phyloP scores from a whole-genome alignment of 345 rosid genomes.

The Dimocarpus longan region DNA sequence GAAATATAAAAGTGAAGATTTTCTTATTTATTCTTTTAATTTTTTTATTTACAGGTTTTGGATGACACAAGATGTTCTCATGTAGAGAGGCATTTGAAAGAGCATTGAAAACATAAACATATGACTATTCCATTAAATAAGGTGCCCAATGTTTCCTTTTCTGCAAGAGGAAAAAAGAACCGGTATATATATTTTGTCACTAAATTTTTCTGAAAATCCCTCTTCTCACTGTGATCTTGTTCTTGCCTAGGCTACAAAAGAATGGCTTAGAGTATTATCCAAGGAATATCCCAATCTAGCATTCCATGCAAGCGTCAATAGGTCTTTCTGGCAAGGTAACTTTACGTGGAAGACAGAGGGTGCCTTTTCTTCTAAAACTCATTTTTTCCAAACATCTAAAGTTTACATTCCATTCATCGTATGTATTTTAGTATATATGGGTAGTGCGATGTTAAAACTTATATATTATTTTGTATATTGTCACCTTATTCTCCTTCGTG shows the following conservation, averaged over 20 bases:
- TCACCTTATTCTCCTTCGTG: neutral
- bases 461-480: neutral
- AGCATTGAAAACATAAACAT: constrained; percentile 88
- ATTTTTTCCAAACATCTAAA: neutral
- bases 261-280: constrained; percentile 85
- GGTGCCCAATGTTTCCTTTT: constrained; percentile 37
- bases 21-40: constrained; percentile 5
- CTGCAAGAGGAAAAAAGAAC: neutral
- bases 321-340: constrained; percentile 94
- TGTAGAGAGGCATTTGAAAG: constrained; percentile 85
- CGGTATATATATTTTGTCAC: neutral
- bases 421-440: neutral
- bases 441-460: neutral
- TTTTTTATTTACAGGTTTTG: constrained; percentile 58
- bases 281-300: constrained; percentile 94
- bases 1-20: neutral
- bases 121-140: constrained; percentile 88
- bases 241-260: constrained; percentile 96
- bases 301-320: constrained; percentile 91
- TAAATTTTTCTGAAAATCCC: neutral
- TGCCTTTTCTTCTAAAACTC: neutral
- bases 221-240: constrained; percentile 81
- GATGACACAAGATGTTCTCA: constrained; percentile 99
- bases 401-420: neutral
- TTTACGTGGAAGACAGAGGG: neutral